A percentile compares a stretch with the other conserved stretches of the same genome.
Conservation (phyloP, 2,329 filamentous ascomycete genomes). For the Pleoardoris graminearum region DNA sequence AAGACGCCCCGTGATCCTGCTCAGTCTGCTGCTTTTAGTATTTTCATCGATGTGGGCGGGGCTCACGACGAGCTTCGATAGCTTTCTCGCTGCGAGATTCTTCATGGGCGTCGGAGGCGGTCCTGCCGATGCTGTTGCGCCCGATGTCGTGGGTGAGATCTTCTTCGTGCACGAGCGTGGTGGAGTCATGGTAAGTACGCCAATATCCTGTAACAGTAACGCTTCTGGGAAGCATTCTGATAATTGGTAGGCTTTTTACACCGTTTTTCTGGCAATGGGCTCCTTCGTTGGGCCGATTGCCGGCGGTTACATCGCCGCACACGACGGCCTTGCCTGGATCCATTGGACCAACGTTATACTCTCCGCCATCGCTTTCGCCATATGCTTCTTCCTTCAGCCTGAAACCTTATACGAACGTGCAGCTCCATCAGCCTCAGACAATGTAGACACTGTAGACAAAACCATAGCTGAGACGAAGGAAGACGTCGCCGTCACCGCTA, state of each 20-base stretch:
- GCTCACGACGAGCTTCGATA: constrained; percentile 40
- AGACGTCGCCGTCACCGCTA: constrained; percentile 11
- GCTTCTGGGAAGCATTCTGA: neutral
- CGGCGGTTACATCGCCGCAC: constrained; percentile 48
- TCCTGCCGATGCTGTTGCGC: constrained; percentile 46
- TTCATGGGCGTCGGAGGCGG: constrained; percentile 46
- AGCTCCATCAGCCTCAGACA: neutral
- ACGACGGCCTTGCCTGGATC: constrained; percentile 43
- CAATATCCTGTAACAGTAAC: neutral
- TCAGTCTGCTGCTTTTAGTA: constrained; percentile 39
- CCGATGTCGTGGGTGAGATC: constrained; percentile 47
- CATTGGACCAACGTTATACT: constrained; percentile 49
- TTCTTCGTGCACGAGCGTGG: constrained; percentile 50
- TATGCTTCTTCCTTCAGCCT: constrained; percentile 45
- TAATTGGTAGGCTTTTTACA: constrained; percentile 44
- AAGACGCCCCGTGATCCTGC: constrained; percentile 44
- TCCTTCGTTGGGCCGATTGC: constrained; percentile 45
- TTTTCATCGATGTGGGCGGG: constrained; percentile 48
- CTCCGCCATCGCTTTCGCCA: constrained; percentile 34
- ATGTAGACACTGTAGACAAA: constrained; percentile 18
- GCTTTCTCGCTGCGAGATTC: constrained; percentile 44
- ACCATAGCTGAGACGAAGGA: constrained; percentile 25
- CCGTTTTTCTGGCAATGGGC: constrained; percentile 45
- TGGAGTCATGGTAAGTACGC: constrained; percentile 41
- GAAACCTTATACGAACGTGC: constrained; percentile 48